phyloP scores from a whole-genome alignment of 345 rosid genomes.

The Pugionium dolabratum region DNA sequence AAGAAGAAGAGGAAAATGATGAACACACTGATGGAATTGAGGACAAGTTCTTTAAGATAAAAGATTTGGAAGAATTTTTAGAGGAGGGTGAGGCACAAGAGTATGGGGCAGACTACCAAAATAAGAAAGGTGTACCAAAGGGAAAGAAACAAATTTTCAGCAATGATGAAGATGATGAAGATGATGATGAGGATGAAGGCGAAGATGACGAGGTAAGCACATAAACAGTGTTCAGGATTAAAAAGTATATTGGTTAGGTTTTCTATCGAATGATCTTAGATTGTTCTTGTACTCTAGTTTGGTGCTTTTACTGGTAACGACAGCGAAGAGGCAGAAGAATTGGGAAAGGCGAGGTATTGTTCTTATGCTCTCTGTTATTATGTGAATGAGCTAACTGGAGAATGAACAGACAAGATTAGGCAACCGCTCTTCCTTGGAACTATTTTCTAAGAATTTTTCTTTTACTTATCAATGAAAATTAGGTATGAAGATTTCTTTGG shows the following conservation, averaged over 20 bases:
- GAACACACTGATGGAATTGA: slow-evolving; percentile 56
- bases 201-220: slow-evolving; percentile 38
- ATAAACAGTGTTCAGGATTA: neutral
- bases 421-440: neutral
- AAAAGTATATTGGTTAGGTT: neutral
- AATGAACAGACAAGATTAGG: neutral
- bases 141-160: slow-evolving; percentile 36
- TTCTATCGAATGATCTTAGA: neutral
- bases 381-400: neutral
- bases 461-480: slow-evolving; percentile 10
- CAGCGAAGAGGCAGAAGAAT: slow-evolving; percentile 44
- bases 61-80: slow-evolving; percentile 67
- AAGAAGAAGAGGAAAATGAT: slow-evolving; percentile 29
- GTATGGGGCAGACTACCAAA: slow-evolving; percentile 53
- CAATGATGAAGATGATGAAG: slow-evolving; percentile 45
- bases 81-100: slow-evolving; percentile 80
- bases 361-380: slow-evolving; percentile 18
- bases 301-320: slow-evolving; percentile 49
- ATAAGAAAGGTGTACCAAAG: slow-evolving; percentile 45
- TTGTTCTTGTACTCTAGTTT: slow-evolving; percentile 48
- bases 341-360: slow-evolving; percentile 52
- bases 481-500: slow-evolving; percentile 91
- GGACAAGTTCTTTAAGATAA: slow-evolving; percentile 78
- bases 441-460: neutral
- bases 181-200: slow-evolving; percentile 28